Conservation (phyloP, 257 asterid species). For the Phtheirospermum japonicum region DNA sequence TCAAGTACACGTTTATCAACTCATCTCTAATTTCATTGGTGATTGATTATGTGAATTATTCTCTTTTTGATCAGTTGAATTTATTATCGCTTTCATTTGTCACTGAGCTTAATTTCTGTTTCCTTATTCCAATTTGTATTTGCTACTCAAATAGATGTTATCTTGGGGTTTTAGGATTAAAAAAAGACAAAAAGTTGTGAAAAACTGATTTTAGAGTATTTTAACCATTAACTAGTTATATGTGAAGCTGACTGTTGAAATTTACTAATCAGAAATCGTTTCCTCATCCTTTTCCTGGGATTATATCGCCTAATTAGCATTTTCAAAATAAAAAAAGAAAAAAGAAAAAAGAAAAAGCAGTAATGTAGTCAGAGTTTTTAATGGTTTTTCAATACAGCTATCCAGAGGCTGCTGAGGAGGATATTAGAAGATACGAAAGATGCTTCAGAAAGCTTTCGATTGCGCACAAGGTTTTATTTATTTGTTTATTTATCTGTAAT, state of each 20-base stretch:
- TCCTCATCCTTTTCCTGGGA: neutral
- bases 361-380: conserved; percentile 16
- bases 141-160: neutral
- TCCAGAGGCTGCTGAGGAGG: conserved; percentile 95
- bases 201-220: conserved; percentile 13
- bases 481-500: neutral
- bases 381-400: conserved; percentile 50
- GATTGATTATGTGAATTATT: neutral
- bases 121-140: neutral
- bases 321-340: no score
- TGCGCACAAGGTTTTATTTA: conserved; percentile 70
- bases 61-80: neutral
- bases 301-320: neutral
- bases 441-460: conserved; percentile 63
- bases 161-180: conserved; percentile 13
- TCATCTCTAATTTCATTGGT: neutral
- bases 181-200: neutral
- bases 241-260: neutral
- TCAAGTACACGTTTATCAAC: conserved; percentile 50
- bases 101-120: neutral
- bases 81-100: neutral
- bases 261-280: conserved; percentile 3
- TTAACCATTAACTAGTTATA: neutral
- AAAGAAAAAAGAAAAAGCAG: neutral
- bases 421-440: conserved; percentile 77